A percentile compares a stretch with the other conserved stretches of the same genome.
Conservation (phyloP, 768 basidiomycete species). For the Collybia sp. region DNA sequence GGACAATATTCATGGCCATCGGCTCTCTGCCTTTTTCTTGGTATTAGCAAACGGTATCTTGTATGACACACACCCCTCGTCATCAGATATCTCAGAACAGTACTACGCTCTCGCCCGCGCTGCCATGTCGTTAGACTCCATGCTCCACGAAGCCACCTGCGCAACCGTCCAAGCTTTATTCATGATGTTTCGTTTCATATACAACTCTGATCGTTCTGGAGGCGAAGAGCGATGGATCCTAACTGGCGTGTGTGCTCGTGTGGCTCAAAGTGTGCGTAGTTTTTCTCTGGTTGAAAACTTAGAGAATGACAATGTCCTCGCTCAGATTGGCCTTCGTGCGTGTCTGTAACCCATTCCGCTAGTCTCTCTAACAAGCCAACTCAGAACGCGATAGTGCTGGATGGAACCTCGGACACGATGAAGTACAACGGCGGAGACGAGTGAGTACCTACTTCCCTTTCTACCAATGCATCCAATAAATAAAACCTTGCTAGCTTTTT, state of each 20-base stretch:
- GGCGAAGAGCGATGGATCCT: conserved; percentile 47
- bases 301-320: neutral
- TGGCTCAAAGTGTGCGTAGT: conserved; percentile 40
- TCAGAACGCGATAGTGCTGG: conserved; percentile 47
- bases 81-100: conserved; percentile 26
- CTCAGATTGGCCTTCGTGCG: conserved; percentile 49
- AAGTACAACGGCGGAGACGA: conserved; percentile 40
- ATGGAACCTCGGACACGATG: conserved; percentile 40
- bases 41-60: conserved; percentile 42
- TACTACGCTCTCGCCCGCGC: conserved; percentile 47
- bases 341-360: conserved; percentile 1
- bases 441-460: conserved; percentile 7
- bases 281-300: conserved; percentile 3
- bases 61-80: conserved; percentile 33
- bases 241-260: conserved; percentile 35
- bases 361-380: neutral
- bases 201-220: conserved; percentile 34
- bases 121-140: conserved; percentile 39
- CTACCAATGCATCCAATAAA: neutral
- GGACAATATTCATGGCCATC: conserved; percentile 36
- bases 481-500: conserved; percentile 30
- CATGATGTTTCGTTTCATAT: conserved; percentile 35
- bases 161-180: conserved; percentile 45
- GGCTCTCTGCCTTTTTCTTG: conserved; percentile 49
- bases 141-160: conserved; percentile 38